These are phyloP conservation scores for Trichomonas vaginalis DNA, from an alignment of 208 protist genomes.

Conservation along the genomic window DNA sequence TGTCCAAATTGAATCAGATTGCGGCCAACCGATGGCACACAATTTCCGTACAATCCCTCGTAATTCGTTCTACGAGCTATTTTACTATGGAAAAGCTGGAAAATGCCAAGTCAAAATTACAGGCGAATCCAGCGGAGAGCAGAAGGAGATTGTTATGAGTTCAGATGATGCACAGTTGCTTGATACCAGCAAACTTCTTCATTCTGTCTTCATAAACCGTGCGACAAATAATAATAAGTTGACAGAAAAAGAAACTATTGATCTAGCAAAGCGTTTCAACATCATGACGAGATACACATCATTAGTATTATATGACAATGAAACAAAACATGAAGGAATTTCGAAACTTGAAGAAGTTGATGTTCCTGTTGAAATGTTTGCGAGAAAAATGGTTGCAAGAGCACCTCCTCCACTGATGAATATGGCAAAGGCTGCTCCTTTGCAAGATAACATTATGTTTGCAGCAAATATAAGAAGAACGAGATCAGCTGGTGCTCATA, in stretches of 20 bases:
- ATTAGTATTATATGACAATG: neutral
- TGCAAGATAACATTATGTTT: too few relatives aligned
- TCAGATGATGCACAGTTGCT: neutral
- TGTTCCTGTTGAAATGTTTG: neutral
- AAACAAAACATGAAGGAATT: neutral
- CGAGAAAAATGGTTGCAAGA: neutral
- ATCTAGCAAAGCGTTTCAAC: neutral
- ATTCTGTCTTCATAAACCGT: neutral
- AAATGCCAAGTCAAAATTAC: neutral
- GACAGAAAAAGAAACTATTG: neutral
- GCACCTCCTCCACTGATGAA: too few relatives aligned
- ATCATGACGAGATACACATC: neutral
- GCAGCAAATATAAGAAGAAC: too few relatives aligned
- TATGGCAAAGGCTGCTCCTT: too few relatives aligned
- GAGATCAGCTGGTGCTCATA: too few relatives aligned
- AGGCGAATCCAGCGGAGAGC: neutral
- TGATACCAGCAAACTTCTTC: neutral
- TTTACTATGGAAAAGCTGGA: neutral
- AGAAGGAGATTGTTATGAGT: neutral
- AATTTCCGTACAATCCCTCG: neutral
- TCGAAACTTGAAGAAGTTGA: neutral
- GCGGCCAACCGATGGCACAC: neutral
- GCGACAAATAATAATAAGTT: neutral
- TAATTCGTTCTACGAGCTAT: neutral
- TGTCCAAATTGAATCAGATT: neutral